Percentiles rank a stretch among this genome's conserved stretches.
Conservation (phyloP, 2,329 filamentous ascomycete genomes). For the Diaporthe ampelina region DNA sequence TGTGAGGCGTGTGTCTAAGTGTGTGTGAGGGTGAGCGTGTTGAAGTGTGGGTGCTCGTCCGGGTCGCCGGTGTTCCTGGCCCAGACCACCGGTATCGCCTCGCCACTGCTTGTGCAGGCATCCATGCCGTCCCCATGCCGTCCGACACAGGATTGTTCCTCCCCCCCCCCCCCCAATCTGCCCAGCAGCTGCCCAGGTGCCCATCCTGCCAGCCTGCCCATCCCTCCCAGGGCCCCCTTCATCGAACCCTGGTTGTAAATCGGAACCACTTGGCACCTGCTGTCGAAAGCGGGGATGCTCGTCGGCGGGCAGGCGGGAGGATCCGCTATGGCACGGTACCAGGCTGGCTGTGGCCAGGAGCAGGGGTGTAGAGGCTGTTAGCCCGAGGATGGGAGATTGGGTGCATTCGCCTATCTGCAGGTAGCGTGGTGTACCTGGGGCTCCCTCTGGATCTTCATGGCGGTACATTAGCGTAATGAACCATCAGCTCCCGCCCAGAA, state of each 20-base stretch:
- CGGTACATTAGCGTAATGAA: not conserved
- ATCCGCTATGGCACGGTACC: slow-evolving; percentile 2
- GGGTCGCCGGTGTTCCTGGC: slow-evolving; percentile 27
- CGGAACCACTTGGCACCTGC: slow-evolving; percentile 1
- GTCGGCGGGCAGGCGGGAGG: slow-evolving; percentile 18
- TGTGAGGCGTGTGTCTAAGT: not conserved
- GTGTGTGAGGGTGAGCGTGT: not conserved
- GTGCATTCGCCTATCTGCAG: no score
- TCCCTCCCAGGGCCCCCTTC: not conserved
- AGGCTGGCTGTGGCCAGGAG: not conserved
- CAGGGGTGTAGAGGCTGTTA: not conserved
- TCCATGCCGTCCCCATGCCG: slow-evolving; percentile 20
- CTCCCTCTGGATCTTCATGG: not conserved
- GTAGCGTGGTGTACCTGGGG: not conserved
- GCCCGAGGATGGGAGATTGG: not conserved
- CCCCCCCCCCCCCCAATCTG: no score
- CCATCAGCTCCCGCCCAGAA: not conserved
- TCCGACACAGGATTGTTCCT: not conserved
- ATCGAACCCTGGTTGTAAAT: not conserved
- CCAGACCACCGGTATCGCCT: slow-evolving; percentile 31
- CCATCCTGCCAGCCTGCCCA: not conserved
- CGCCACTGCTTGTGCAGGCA: slow-evolving; percentile 22
- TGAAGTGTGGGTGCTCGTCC: not conserved
- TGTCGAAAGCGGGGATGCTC: slow-evolving; percentile 10
- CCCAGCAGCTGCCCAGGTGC: not conserved